These are phyloP conservation scores for Rhododendron vialii DNA, from an alignment of 148 eudicot species.

Conservation along the genomic window DNA sequence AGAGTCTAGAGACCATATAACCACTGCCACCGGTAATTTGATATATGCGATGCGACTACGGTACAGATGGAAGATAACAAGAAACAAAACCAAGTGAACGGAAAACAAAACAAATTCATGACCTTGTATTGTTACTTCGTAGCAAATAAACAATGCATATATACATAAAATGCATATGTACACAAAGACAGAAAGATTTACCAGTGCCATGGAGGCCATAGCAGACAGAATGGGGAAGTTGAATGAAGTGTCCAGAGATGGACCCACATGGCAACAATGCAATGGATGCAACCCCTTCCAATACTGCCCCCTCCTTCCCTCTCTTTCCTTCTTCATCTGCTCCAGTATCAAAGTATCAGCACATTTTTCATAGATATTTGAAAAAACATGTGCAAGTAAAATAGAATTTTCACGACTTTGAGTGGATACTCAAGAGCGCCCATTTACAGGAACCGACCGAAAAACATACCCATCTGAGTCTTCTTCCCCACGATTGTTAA, in stretches of 20 bases:
- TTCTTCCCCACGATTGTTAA: neutral
- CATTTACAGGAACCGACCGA: neutral
- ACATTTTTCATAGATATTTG: neutral
- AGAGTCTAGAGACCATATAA: neutral
- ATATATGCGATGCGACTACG: neutral
- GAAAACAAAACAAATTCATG: neutral
- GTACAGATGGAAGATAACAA: neutral
- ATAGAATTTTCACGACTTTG: neutral
- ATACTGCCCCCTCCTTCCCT: conserved; percentile 26
- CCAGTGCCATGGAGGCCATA: conserved; percentile 93
- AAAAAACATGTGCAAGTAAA: neutral
- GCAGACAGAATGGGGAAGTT: conserved; percentile 77
- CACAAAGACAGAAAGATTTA: conserved; percentile 18
- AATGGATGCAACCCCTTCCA: conserved; percentile 93
- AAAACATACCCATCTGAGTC: conserved; percentile 7
- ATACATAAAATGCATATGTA: neutral
- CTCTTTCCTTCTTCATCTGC: conserved; percentile 4
- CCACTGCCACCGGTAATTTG: neutral
- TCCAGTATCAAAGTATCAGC: neutral
- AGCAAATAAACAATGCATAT: neutral
- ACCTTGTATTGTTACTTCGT: neutral
- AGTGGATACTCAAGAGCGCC: neutral
- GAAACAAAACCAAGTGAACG: neutral
- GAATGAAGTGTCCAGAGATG: conserved; percentile 92
- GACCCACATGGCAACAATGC: conserved; percentile 78